Conservation (phyloP, 2,329 filamentous ascomycete species). For the Ascochyta rabiei region DNA sequence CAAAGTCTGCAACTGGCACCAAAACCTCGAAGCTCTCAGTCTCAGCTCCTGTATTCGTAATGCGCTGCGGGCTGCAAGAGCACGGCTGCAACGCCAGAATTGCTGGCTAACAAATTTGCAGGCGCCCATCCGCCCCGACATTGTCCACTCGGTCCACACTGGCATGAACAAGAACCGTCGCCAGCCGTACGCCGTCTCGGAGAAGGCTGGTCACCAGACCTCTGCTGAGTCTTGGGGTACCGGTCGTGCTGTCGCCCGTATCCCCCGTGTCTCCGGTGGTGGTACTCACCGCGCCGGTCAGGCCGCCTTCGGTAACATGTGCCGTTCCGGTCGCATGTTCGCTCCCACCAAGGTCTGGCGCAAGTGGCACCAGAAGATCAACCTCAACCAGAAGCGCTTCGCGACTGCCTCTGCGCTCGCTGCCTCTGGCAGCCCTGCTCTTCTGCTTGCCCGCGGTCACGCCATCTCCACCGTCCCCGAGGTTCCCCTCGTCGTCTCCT, state of each 20-base stretch:
- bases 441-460: slow-evolving; percentile 97
- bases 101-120: slow-evolving; percentile 21
- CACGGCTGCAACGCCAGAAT: neutral
- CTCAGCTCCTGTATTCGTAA: neutral
- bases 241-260: slow-evolving; percentile 98
- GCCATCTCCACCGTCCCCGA: slow-evolving; percentile 89
- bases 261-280: slow-evolving; percentile 99
- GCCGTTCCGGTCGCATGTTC: slow-evolving; percentile 99
- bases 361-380: slow-evolving; percentile 99
- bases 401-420: slow-evolving; percentile 96
- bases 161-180: slow-evolving; percentile 99
- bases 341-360: slow-evolving; percentile 99
- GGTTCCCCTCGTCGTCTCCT: slow-evolving; percentile 96
- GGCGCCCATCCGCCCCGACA: slow-evolving; percentile 96
- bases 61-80: slow-evolving; percentile 1
- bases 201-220: slow-evolving; percentile 99
- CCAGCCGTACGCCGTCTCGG: slow-evolving; percentile 94
- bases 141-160: slow-evolving; percentile 98
- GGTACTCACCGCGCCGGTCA: slow-evolving; percentile 99
- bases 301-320: slow-evolving; percentile 99
- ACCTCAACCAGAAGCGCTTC: slow-evolving; percentile 98
- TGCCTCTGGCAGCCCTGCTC: slow-evolving; percentile 91
- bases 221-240: slow-evolving; percentile 99
- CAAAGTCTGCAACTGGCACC: neutral
- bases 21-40: neutral